Evolutionary conservation across 257 asterid species (phyloP).

Genomic region (Penstemon davidsonii): DNA sequence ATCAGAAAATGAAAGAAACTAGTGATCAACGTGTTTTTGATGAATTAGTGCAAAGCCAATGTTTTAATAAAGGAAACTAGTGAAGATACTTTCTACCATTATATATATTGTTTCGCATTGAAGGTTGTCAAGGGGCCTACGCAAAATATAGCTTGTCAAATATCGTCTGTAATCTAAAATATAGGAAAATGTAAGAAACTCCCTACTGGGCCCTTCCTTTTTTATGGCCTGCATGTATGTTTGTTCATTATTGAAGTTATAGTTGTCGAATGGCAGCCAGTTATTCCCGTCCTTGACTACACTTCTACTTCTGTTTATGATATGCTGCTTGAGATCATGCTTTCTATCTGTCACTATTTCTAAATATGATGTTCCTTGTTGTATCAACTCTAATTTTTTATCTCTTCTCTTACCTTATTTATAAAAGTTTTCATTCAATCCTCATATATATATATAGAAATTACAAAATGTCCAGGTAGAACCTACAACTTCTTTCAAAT

Average conservation of each 20-base stretch:
- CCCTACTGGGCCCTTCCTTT: background rate
- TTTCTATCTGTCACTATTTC: background rate
- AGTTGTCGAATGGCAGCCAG: background rate
- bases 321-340: slow-evolving; percentile 19
- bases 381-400: too few species aligned
- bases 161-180: too few species aligned
- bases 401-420: too few species aligned
- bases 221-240: background rate
- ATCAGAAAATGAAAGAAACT: too few species aligned
- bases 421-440: too few species aligned
- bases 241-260: slow-evolving; percentile 16
- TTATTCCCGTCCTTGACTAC: background rate
- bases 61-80: background rate
- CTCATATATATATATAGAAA: too few species aligned
- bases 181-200: background rate
- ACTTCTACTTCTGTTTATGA: background rate
- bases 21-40: too few species aligned
- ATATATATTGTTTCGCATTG: background rate
- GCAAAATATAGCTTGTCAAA: background rate
- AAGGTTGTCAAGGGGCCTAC: slow-evolving; percentile 7
- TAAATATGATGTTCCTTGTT: background rate
- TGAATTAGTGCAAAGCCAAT: background rate
- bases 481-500: background rate
- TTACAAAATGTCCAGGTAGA: too few species aligned
- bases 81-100: slow-evolving; percentile 9